A percentile compares a stretch with the other conserved stretches of the same genome.
These are phyloP conservation scores for Lipomyces sp. DNA, from an alignment of 805 yeast species.

Conservation along the genomic window DNA sequence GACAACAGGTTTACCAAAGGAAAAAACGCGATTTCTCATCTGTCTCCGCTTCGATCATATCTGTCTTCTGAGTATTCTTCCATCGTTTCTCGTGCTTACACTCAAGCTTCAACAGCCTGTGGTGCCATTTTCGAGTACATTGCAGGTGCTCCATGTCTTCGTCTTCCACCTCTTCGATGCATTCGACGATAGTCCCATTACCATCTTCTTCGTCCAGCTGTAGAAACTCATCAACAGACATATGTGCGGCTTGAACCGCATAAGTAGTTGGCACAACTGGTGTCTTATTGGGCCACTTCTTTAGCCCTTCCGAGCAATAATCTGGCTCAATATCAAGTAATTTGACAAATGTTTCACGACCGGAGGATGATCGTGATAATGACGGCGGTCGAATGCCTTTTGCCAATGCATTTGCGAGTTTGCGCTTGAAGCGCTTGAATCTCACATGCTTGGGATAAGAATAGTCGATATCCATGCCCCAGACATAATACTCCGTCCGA, in stretches of 20 bases:
- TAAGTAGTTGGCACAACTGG: not conserved
- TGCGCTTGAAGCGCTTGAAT: not conserved
- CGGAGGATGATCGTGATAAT: not conserved
- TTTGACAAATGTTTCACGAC: not conserved
- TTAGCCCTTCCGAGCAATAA: not conserved
- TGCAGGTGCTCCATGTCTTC: not conserved
- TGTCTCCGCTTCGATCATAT: not conserved
- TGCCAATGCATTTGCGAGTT: not conserved
- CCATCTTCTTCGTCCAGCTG: not conserved
- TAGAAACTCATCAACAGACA: not conserved
- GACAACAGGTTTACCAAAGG: not conserved
- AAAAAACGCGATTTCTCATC: not conserved
- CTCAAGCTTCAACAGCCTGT: not conserved
- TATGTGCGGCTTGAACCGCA: not conserved
- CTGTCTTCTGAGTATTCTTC: not conserved
- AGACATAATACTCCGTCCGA: not conserved
- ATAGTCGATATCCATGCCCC: conserved; percentile 1
- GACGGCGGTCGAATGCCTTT: not conserved
- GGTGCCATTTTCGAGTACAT: not conserved
- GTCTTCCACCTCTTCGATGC: conserved; percentile 2
- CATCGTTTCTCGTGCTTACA: not conserved
- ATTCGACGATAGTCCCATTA: not conserved
- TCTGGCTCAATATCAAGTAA: not conserved
- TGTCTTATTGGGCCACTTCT: not conserved
- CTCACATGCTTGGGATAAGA: not conserved